Percentiles rank a stretch among this genome's conserved stretches.
These are phyloP conservation scores for Solanum paucissectum DNA, from an alignment of 257 asterid species.

Conservation along the genomic window DNA sequence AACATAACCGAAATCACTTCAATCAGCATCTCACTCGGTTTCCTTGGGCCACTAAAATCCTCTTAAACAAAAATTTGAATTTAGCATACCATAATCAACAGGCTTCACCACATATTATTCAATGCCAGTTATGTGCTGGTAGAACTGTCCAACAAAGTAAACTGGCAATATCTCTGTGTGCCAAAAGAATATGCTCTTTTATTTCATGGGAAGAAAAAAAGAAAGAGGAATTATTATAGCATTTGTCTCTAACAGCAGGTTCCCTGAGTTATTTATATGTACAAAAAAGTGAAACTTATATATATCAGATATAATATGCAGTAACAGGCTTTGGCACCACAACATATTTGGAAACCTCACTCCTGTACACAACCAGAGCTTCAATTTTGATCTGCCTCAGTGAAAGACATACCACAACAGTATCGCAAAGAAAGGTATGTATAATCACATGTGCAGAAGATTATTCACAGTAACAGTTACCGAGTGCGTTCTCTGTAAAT, in stretches of 20 bases:
- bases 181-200: not conserved
- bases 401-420: not conserved
- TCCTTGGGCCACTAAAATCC: not conserved
- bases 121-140: not conserved
- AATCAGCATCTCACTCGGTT: not conserved
- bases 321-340: not conserved
- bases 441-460: slow-evolving; percentile 49
- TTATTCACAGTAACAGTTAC: slow-evolving; percentile 59
- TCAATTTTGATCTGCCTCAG: not conserved
- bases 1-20: not conserved
- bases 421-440: not conserved
- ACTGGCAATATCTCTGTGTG: not conserved
- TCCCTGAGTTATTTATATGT: not conserved
- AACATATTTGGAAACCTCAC: not conserved
- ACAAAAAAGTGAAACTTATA: not conserved
- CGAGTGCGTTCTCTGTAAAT: slow-evolving; percentile 61
- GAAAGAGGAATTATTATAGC: not conserved
- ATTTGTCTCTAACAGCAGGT: not conserved
- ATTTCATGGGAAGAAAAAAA: not conserved
- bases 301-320: not conserved
- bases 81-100: not conserved
- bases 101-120: not conserved
- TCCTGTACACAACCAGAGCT: not conserved
- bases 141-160: not conserved
- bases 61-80: not conserved